A percentile compares a stretch with the other conserved stretches of the same genome.
These are phyloP conservation scores for Alopecurus myosuroides DNA, from an alignment of 176 grass and related monocot species.

Conservation along the genomic window DNA sequence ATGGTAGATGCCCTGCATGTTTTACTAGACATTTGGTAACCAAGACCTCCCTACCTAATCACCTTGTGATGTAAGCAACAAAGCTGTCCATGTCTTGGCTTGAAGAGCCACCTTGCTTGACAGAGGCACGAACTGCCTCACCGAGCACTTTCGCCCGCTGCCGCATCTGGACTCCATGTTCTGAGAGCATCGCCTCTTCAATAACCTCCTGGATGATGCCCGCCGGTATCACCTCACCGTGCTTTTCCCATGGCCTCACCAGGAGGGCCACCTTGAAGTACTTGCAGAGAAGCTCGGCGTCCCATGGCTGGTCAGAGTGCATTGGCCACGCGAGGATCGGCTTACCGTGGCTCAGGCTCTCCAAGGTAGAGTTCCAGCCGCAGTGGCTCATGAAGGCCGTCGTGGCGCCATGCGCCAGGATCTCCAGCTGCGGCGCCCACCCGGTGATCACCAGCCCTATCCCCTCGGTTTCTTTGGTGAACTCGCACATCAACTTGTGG, in stretches of 20 bases:
- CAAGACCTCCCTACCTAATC: too few species aligned
- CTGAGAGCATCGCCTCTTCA: too few species aligned
- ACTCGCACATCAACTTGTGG: too few species aligned
- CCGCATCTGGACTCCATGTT: too few species aligned
- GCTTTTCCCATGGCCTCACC: constrained; percentile 32
- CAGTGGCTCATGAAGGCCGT: constrained; percentile 83
- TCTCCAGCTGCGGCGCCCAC: constrained; percentile 87
- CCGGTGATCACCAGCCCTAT: constrained; percentile 43
- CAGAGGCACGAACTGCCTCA: too few species aligned
- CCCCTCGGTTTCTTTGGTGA: background rate
- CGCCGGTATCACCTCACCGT: background rate
- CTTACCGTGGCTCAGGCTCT: constrained; percentile 64
- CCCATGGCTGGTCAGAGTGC: constrained; percentile 63
- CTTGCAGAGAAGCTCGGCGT: constrained; percentile 42
- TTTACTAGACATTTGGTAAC: too few species aligned
- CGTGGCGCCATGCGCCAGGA: constrained; percentile 45
- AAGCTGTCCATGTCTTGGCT: too few species aligned
- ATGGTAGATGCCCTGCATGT: too few species aligned
- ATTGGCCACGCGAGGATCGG: constrained; percentile 71
- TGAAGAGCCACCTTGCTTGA: too few species aligned
- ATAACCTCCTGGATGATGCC: too few species aligned
- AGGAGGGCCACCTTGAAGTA: constrained; percentile 12
- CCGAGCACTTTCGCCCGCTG: too few species aligned
- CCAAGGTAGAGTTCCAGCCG: constrained; percentile 75
- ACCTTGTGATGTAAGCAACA: too few species aligned